Base-by-base conservation (phyloP, 306 rosid genomes). In the Spatholobus suberectus region DNA sequence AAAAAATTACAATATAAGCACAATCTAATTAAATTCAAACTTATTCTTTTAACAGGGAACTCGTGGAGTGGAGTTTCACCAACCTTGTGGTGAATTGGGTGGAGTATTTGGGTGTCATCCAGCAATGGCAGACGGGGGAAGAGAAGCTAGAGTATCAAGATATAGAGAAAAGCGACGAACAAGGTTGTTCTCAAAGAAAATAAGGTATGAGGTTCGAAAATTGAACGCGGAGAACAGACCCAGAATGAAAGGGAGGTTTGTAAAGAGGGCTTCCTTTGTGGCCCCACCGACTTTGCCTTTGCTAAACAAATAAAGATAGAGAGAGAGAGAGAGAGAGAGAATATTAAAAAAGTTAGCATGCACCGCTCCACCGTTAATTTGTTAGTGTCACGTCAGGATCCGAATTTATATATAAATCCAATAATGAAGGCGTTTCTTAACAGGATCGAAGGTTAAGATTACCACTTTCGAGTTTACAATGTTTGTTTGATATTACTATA, bases 161-260 rank as follows among this genome's bases (percentile, higher is more conserved):
- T 92, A 92, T 78, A 80, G 90, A 76, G 96, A 92, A 70, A 92
- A 92, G 87, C 74, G 94, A 63, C 71, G 88, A 65, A 92, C 87
- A 65, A 62, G 96, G 62, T 71, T 90, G 86, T 92, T 92, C 79
- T 92, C 96, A 3, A 92, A 90, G 88, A 92, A 92, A 87, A 92
- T 92, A 85, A 85, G 96, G 82, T 92, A 92, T 76, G 94, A 92
- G 76, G 96, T 92, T 70, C 77, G 96, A 23, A 92, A 92, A 69
- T 76, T 92, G 89, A 92, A 92, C 67, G 96, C 96, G 0, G 96
- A 92, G 90, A 92, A 88, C 84, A 85, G 96, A 75, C 96, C 96
- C 0, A 87, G 96, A 74, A 92, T 92, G 94, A 92, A 92, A 85
- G 96, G 96, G 34, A 90, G 96, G 79, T 92, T 92, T 43, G 96